A percentile compares a stretch with the other conserved stretches of the same genome.
Evolutionary conservation across 345 rosid genomes (phyloP).

Genomic region (Anacardium occidentale): DNA sequence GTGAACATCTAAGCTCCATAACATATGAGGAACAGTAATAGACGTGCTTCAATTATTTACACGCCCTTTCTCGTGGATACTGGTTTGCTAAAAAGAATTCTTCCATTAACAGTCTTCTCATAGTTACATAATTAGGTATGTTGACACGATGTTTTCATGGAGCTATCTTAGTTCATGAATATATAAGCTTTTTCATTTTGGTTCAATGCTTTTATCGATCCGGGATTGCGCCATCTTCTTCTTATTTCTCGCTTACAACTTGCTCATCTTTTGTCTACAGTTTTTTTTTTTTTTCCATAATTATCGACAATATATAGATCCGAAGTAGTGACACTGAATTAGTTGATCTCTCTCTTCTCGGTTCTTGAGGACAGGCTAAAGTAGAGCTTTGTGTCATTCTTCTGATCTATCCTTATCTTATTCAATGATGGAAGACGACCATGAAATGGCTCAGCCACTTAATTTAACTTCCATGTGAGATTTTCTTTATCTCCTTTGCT

Average conservation of each 20-base stretch:
- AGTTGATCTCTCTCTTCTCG: no score
- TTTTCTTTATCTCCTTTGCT: neutral
- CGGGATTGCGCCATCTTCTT: neutral
- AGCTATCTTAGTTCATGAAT: neutral
- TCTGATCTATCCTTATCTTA: no score
- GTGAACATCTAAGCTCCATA: conserved; percentile 17
- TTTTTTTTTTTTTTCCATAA: no score
- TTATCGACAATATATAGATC: no score
- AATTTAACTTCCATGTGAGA: conserved; percentile 24
- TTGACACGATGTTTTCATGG: neutral
- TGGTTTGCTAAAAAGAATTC: conserved; percentile 5
- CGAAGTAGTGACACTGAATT: neutral
- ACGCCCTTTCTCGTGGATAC: conserved; percentile 11
- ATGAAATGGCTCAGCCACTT: conserved; percentile 2
- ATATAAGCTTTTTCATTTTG: neutral
- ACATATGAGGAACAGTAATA: conserved; percentile 1
- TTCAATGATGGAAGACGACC: neutral
- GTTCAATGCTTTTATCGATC: neutral
- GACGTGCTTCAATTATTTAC: conserved; percentile 18
- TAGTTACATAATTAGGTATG: neutral
- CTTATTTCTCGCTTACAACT: no score
- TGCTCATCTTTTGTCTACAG: no score
- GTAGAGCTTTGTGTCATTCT: neutral
- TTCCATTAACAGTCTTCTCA: neutral
- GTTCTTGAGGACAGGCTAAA: no score